These are phyloP conservation scores for Jamesozyma lodderae DNA, from an alignment of 805 yeast genomes.

Conservation along the genomic window DNA sequence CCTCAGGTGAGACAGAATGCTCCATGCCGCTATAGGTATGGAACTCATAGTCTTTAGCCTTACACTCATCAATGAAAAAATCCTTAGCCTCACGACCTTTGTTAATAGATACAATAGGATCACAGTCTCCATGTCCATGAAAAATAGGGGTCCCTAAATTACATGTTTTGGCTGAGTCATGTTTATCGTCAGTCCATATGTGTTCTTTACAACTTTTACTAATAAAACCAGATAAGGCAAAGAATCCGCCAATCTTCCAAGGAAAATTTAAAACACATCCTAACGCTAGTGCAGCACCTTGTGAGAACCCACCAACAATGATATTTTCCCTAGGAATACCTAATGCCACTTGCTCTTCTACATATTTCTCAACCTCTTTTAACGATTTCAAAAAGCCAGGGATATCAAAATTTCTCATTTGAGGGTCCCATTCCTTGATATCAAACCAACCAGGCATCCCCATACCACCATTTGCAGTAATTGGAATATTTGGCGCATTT, in stretches of 20 bases:
- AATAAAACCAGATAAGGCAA: conserved; percentile 67
- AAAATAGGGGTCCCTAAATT: conserved; percentile 68
- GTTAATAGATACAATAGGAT: conserved; percentile 47
- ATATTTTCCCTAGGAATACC: conserved; percentile 58
- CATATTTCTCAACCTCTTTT: conserved; percentile 32
- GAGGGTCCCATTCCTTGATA: conserved; percentile 45
- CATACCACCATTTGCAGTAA: conserved; percentile 59
- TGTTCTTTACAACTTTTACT: conserved; percentile 11
- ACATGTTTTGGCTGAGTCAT: conserved; percentile 14
- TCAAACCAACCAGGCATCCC: conserved; percentile 86
- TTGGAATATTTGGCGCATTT: conserved; percentile 68
- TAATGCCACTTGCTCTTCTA: conserved; percentile 43
- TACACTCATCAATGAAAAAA: conserved; percentile 33
- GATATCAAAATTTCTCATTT: conserved; percentile 37
- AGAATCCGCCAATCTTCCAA: conserved; percentile 65
- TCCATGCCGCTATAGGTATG: conserved; percentile 52
- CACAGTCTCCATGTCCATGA: conserved; percentile 81
- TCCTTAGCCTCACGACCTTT: conserved; percentile 34
- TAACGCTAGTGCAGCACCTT: conserved; percentile 78
- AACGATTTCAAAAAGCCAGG: conserved; percentile 44
- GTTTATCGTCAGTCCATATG: background rate
- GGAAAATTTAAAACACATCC: conserved; percentile 49
- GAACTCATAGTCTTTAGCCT: conserved; percentile 40
- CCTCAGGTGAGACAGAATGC: conserved; percentile 63
- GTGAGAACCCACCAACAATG: conserved; percentile 91